Conservation (phyloP, 441 rosid species). For the Theobroma grandiflorum region DNA sequence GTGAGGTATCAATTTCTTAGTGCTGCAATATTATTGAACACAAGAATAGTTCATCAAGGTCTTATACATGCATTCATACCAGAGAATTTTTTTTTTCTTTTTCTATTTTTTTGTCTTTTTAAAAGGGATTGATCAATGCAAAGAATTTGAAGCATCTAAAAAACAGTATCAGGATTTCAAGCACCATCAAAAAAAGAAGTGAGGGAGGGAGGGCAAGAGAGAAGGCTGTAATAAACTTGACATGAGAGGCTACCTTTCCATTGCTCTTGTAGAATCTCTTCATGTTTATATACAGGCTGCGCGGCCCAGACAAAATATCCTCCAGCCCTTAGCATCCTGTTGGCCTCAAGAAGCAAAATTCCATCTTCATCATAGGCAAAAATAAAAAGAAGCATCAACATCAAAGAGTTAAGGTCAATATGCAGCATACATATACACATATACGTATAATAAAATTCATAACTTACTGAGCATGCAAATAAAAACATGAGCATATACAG, state of each 20-base stretch:
- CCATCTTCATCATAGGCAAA: slow-evolving; percentile 53
- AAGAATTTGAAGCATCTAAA: background rate
- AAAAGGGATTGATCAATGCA: background rate
- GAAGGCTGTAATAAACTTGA: background rate
- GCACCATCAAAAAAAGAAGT: background rate
- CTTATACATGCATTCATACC: background rate
- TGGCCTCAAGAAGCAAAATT: slow-evolving; percentile 68
- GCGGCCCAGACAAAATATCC: slow-evolving; percentile 78
- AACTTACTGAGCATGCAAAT: slow-evolving; percentile 3
- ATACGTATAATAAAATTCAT: background rate
- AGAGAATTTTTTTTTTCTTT: background rate
- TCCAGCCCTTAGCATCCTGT: slow-evolving; percentile 76
- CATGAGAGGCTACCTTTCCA: slow-evolving; percentile 57
- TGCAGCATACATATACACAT: background rate
- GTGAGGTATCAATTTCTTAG: slow-evolving; percentile 20
- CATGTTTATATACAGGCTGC: slow-evolving; percentile 66
- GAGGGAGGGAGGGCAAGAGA: background rate
- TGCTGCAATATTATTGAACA: background rate
- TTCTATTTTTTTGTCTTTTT: background rate
- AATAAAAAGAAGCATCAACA: slow-evolving; percentile 12
- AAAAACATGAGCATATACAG: background rate
- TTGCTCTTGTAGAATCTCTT: slow-evolving; percentile 53
- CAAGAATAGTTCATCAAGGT: background rate
- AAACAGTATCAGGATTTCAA: background rate
- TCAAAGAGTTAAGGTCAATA: background rate